Base-by-base conservation (phyloP, 768 basidiomycete species). In the Mycena pura region DNA sequence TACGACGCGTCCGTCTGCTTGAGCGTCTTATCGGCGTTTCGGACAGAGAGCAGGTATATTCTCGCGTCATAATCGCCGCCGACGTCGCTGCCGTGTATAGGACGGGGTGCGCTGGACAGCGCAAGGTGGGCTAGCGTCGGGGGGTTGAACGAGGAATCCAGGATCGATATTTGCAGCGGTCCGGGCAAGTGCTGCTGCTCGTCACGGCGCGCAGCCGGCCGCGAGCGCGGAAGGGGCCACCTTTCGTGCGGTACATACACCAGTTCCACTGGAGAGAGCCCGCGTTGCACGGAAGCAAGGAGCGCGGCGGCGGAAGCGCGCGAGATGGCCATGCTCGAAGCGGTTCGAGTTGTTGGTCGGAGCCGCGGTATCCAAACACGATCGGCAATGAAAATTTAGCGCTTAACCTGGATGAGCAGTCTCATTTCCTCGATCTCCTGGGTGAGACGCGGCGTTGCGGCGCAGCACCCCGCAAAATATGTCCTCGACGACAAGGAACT, bases 101-200 rank as follows among this genome's bases (percentile, higher is more conserved):
- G 78, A 14, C 71, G 69, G 32, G 72, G 67, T 53, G 82, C 75
- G 58, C 83, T 85, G 25, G 86, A 87, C 45, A 98, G 86, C 3
- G 90, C 89, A 51, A 90, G 80, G 73, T 98, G 95, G 0, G 95
- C 93, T 22, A 83, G 72, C 3, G 93, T 95, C 1, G 96, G 96
- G 3, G 95, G 95, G 69, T 98, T 96, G 77, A 93, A 98, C 1
- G 93, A 95, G 1, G 94, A 90, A 68, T 97, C 96, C 36, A 97
- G 82, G n/a, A 96, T 78, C 4, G 90, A 82, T 45, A 96, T 82
- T 51, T 80, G 82, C 32, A 88, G 70, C 3, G 72, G 70, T n/a
- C n/a, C n/a, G n/a, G n/a, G n/a, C n/a, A n/a, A n/a, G n/a, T n/a
- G n/a, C n/a, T n/a, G n/a, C n/a, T n/a, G n/a, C n/a, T n/a, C n/a